A percentile compares a stretch with the other conserved stretches of the same genome.
phyloP scores from a whole-genome alignment of 208 protist species.

The Borovskyia barvae region DNA sequence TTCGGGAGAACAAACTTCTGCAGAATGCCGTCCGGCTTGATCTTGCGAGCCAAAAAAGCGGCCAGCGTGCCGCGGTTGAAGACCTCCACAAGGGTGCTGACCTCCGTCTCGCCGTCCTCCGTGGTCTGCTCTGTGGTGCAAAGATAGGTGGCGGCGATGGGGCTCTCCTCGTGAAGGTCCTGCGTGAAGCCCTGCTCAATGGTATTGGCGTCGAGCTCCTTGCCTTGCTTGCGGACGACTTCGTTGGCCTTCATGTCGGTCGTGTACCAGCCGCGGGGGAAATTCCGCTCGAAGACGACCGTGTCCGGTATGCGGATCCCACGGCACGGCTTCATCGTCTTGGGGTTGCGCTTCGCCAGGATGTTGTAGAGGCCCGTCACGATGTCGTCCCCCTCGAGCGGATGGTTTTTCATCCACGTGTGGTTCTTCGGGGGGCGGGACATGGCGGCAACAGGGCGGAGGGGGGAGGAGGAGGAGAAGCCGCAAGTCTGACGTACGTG shows the following conservation, averaged over 20 bases:
- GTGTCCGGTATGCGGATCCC: constrained; percentile 83
- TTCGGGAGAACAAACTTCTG: constrained; percentile 88
- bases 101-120: constrained; percentile 46
- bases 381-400: constrained; percentile 79
- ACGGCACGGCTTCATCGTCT: constrained; percentile 80
- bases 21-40: constrained; percentile 80
- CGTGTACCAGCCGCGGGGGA: constrained; percentile 87
- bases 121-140: constrained; percentile 49
- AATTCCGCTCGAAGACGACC: constrained; percentile 90
- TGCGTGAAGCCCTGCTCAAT: constrained; percentile 71
- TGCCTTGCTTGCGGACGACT: constrained; percentile 82
- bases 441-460: too few species aligned
- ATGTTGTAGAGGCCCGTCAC: constrained; percentile 83
- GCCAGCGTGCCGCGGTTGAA: constrained; percentile 78
- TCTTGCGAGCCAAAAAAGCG: constrained; percentile 78
- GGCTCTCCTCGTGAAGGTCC: constrained; percentile 34
- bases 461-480: too few species aligned
- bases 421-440: constrained; percentile 23
- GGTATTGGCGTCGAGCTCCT: constrained; percentile 81
- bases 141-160: constrained; percentile 79
- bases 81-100: constrained; percentile 75
- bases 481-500: too few species aligned
- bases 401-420: constrained; percentile 89
- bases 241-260: constrained; percentile 80
- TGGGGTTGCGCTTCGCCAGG: constrained; percentile 78